Evolutionary conservation across 306 rosid species (phyloP).

Genomic region (Trichosanthes cucumerina): DNA sequence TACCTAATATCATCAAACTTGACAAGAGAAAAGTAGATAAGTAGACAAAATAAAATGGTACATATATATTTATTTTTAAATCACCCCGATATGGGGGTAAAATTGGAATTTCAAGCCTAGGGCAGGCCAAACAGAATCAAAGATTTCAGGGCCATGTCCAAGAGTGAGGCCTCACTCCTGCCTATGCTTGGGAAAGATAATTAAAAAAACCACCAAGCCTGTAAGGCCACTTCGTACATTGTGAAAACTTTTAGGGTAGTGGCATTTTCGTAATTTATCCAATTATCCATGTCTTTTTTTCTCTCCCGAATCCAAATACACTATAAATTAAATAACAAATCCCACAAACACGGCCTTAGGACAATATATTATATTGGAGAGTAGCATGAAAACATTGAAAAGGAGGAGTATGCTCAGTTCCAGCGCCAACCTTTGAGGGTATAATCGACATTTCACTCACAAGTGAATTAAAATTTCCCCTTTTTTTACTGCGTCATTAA

Average conservation of each 20-base stretch:
- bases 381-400: conserved; percentile 5
- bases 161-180: conserved; percentile 19
- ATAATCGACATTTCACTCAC: not conserved
- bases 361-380: not conserved
- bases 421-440: conserved; percentile 3
- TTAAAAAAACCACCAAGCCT: conserved; percentile 24
- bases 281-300: not conserved
- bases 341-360: not conserved
- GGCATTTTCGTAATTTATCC: not conserved
- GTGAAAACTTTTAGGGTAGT: conserved; percentile 38
- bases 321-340: not conserved
- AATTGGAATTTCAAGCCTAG: conserved; percentile 10
- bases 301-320: not conserved
- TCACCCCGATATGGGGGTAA: not conserved
- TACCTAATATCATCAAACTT: not conserved
- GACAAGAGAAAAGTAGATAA: not conserved
- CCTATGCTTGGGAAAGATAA: conserved; percentile 37
- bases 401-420: not conserved
- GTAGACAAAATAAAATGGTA: no score
- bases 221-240: conserved; percentile 48
- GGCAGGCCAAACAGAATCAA: conserved; percentile 38
- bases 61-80: no score
- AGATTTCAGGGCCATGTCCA: conserved; percentile 52
- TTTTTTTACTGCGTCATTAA: conserved; percentile 19
- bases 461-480: conserved; percentile 22